These are phyloP conservation scores for Phytophthora chlamydospora DNA, from an alignment of 352 stramenopile species.

Conservation along the genomic window DNA sequence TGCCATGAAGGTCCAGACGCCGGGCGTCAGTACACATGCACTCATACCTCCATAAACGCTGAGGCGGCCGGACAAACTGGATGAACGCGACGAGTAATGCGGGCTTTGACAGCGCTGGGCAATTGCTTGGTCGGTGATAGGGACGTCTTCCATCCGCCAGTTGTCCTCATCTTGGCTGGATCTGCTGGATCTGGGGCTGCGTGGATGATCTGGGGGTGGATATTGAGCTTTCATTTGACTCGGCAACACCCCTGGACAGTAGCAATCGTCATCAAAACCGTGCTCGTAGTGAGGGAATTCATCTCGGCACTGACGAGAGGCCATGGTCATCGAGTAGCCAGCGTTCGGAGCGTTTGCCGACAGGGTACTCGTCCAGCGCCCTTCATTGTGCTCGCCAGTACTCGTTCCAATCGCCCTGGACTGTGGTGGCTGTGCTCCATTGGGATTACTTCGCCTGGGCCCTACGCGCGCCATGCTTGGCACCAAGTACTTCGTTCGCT, in stretches of 20 bases:
- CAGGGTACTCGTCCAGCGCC: slow-evolving; percentile 15
- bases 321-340: slow-evolving; percentile 43
- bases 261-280: slow-evolving; percentile 40
- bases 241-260: slow-evolving; percentile 35
- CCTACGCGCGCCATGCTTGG: slow-evolving; percentile 45
- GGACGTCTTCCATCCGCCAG: slow-evolving; percentile 27
- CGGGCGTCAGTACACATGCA: slow-evolving; percentile 25
- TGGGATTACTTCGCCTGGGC: slow-evolving; percentile 23
- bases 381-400: slow-evolving; percentile 22
- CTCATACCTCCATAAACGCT: slow-evolving; percentile 58
- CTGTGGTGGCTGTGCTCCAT: slow-evolving; percentile 13
- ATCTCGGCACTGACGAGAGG: slow-evolving; percentile 34
- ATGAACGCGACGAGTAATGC: slow-evolving; percentile 73
- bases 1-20: slow-evolving; percentile 11
- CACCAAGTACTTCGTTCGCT: slow-evolving; percentile 72
- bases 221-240: slow-evolving; percentile 22
- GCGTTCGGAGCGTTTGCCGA: slow-evolving; percentile 14
- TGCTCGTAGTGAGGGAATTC: slow-evolving; percentile 36
- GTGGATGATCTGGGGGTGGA: slow-evolving; percentile 4
- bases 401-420: slow-evolving; percentile 10
- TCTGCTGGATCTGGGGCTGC: slow-evolving; percentile 32
- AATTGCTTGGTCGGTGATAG: slow-evolving; percentile 19
- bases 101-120: slow-evolving; percentile 54
- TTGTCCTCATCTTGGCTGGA: slow-evolving; percentile 45
- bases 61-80: slow-evolving; percentile 57